phyloP scores from a whole-genome alignment of 768 basidiomycete genomes.

The Mrakia gelida region DNA sequence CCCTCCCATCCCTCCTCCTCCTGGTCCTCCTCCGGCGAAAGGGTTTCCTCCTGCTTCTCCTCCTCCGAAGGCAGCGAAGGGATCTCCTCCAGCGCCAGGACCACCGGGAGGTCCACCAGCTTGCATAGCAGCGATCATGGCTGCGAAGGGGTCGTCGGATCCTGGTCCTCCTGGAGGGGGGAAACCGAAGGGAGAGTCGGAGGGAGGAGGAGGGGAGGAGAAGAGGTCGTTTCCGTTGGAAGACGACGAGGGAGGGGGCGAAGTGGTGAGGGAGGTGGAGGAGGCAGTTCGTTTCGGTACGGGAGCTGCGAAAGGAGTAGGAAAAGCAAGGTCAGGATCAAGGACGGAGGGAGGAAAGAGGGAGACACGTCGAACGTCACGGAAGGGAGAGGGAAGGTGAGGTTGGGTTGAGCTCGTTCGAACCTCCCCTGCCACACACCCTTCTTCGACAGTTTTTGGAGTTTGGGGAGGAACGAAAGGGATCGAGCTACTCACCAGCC shows the following conservation, averaged over 20 bases:
- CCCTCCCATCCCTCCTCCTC: conserved; percentile 8
- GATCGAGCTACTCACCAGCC: background rate
- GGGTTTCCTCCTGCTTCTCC: conserved; percentile 5
- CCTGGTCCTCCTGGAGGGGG: background rate
- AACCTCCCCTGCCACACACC: too few relatives aligned
- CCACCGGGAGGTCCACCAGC: conserved; percentile 20
- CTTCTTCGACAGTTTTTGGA: too few relatives aligned
- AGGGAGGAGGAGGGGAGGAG: background rate
- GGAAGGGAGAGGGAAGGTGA: conserved; percentile 8
- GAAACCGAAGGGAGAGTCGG: background rate
- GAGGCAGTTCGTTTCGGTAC: background rate
- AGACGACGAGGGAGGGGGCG: background rate
- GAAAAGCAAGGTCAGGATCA: background rate
- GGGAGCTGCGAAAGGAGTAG: background rate
- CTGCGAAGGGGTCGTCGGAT: conserved; percentile 15
- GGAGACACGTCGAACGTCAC: background rate
- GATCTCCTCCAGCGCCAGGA: background rate
- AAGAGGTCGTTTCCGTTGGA: background rate
- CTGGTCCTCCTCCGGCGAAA: background rate
- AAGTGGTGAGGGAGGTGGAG: conserved; percentile 8
- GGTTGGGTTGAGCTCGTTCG: background rate
- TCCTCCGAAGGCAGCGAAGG: background rate
- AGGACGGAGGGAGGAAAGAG: background rate
- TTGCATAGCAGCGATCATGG: conserved; percentile 28
- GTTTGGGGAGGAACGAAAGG: background rate